Base-by-base conservation (phyloP, 2,329 filamentous ascomycete genomes). In the Neofusicoccum ribis region DNA sequence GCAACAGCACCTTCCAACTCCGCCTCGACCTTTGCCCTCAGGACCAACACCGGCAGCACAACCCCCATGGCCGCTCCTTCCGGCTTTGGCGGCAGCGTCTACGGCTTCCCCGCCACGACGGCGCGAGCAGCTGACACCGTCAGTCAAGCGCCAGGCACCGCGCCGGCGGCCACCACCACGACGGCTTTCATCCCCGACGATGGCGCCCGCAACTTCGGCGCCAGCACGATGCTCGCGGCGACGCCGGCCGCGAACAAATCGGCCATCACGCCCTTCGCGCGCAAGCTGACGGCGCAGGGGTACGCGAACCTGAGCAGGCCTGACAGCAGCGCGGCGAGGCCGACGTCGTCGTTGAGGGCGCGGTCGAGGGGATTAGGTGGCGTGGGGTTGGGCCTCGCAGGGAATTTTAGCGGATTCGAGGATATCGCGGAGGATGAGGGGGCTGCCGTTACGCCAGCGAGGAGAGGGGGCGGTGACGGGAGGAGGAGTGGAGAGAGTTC, bases 211-310 rank as follows among this genome's bases (percentile, higher is more conserved):
- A 37, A 39, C 9, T 60, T 51, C 39, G 56, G 50, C 31, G 54
- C 44, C n/a, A 60, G 56, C 56, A 60, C 56, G 8, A 46, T 60
- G 56, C 9, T 60, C 3, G 43, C 56, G 2, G 56, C 39, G 2
- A 61, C 64, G 17, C 54, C 54, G 1, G 65, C 69, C 14, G 67
- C 68, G 6, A 43, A 72, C 44, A 74, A 74, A 41, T 72, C 75
- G 20, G 74, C 77, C 50, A 72, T 79, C 43, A 79, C 77, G 36
- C 76, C 77, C 17, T 79, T 79, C 58, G 71, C 74, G 23, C 69
- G 75, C 3, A 78, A 78, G 61, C 66, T 78, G 47, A 68, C 76
- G 6, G 74, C 73, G 15, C 72, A 73, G 17, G 76, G 76, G n/a
- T 71, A 65, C 17, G 14, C 56, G 2, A 27, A 37, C 8, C 15